Percentiles rank a stretch among this genome's conserved stretches.
phyloP scores from a whole-genome alignment of 1,139 yeast species.

The Suhomyces panamericanus region DNA sequence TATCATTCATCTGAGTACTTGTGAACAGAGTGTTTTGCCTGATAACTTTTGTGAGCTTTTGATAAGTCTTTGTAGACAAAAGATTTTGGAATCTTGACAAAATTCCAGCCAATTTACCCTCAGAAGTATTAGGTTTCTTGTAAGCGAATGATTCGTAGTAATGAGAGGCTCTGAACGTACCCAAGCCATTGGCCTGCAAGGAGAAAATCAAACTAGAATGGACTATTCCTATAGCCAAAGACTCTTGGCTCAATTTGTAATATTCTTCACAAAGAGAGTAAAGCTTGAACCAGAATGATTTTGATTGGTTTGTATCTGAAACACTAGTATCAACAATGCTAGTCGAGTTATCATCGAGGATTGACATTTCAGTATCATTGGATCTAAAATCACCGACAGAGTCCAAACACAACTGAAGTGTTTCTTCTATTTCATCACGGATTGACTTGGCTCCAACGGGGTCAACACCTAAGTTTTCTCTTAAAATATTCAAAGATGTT shows the following conservation, averaged over 20 bases:
- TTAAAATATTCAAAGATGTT: slow-evolving; percentile 40
- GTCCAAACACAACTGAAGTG: slow-evolving; percentile 18
- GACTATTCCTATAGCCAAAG: slow-evolving; percentile 23
- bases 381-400: slow-evolving; percentile 1
- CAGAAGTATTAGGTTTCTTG: slow-evolving; percentile 14
- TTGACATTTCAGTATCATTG: slow-evolving; percentile 3
- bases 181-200: slow-evolving; percentile 38
- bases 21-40: slow-evolving; percentile 15
- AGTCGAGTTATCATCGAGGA: slow-evolving; percentile 2
- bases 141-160: slow-evolving; percentile 29
- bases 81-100: slow-evolving; percentile 23
- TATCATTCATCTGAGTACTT: slow-evolving; percentile 19
- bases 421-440: slow-evolving; percentile 24
- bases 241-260: slow-evolving; percentile 57
- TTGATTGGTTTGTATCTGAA: background rate
- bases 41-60: slow-evolving; percentile 22
- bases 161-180: slow-evolving; percentile 36
- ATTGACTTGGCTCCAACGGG: slow-evolving; percentile 15
- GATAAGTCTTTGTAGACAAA: slow-evolving; percentile 31
- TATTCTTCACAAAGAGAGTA: slow-evolving; percentile 68
- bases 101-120: slow-evolving; percentile 24
- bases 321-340: background rate
- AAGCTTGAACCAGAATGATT: slow-evolving; percentile 53
- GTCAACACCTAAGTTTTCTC: slow-evolving; percentile 25
- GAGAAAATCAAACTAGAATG: slow-evolving; percentile 16